Percentiles rank a stretch among this genome's conserved stretches.
phyloP scores from a whole-genome alignment of 2,329 filamentous ascomycete genomes.

The Clonostachys rosea region DNA sequence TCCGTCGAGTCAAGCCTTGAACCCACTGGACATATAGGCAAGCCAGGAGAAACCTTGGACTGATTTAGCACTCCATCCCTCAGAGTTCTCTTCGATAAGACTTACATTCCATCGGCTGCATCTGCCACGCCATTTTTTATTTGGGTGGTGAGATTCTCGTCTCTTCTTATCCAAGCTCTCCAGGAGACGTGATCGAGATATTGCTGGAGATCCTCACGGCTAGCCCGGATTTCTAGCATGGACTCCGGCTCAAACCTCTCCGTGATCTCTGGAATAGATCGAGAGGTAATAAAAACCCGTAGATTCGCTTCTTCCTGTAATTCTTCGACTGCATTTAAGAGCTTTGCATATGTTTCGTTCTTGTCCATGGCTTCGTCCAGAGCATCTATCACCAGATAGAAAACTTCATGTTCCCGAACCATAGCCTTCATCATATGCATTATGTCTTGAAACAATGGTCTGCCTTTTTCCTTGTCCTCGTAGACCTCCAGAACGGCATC shows the following conservation, averaged over 20 bases:
- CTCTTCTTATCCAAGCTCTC: conserved; percentile 1
- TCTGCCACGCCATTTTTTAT: conserved; percentile 3
- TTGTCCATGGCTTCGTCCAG: conserved; percentile 13
- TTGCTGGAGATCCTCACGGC: conserved; percentile 3
- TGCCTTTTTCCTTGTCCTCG: too few species aligned
- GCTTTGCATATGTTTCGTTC: neutral
- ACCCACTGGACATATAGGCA: conserved; percentile 10
- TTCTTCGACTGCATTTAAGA: neutral
- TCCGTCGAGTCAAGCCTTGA: conserved; percentile 12
- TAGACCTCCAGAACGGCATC: too few species aligned
- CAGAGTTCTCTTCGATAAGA: neutral
- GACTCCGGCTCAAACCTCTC: neutral
- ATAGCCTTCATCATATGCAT: too few species aligned
- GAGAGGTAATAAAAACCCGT: conserved; percentile 8
- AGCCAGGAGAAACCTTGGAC: conserved; percentile 8
- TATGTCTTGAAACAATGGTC: too few species aligned
- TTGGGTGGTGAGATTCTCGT: conserved; percentile 1
- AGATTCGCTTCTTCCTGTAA: neutral
- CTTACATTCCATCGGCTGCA: conserved; percentile 3
- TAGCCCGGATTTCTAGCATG: conserved; percentile 5
- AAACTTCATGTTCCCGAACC: too few species aligned
- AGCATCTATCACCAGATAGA: conserved; percentile 12
- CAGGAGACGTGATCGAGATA: conserved; percentile 4
- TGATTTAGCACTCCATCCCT: neutral
- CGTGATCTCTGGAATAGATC: conserved; percentile 5